Evolutionary conservation across 768 basidiomycete species (phyloP), one percentile per base, ranked within the genome.

Genomic region (Lactarius evosmus): DNA sequence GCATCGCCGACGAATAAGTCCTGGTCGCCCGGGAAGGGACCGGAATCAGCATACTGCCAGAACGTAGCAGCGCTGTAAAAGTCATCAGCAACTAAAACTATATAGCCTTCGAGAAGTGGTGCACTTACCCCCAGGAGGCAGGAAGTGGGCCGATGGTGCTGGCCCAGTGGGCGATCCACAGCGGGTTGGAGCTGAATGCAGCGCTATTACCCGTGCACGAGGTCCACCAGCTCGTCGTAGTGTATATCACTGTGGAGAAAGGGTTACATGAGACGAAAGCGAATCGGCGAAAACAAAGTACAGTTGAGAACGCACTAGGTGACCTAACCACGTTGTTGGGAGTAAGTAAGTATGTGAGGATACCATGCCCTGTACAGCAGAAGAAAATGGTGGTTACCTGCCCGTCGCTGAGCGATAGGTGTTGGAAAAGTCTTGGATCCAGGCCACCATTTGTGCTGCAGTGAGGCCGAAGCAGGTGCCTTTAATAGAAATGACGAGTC

Each of bases 161-260:
- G 4, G 82, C 70, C 51, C 78, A 87, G 30, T 75, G 73, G 1
- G 87, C 86, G 51, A 88, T 78, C 85, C 84, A 87, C 3, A 89
- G 75, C 2, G 85, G 83, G 70, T 82, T 85, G 59, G 75, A 61
- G 0, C 70, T 78, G 66, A 88, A 88, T 4, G 73, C 75, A 16
- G 75, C 73, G 61, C 79, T 83, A 70, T 85, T 83, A 0, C 82
- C 85, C 2, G 87, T 88, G 72, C 87, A 89, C 9, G 77, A 78
- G 11, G 68, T 81, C 87, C 87, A 89, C 87, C 87, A 88, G 70
- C 81, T 76, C 12, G 84, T 86, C 4, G 82, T 85, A 32, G 83
- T 83, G 67, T 87, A 87, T 61, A 87, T 85, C 44, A 83, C 83
- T 82, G 49, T 25, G 19, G 52, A 17, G n/a, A 30, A 33, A 56